Evolutionary conservation across 1,284 basidiomycete species (phyloP), one percentile per base, ranked within the genome.

Genomic region (Neolentinus lepideus): DNA sequence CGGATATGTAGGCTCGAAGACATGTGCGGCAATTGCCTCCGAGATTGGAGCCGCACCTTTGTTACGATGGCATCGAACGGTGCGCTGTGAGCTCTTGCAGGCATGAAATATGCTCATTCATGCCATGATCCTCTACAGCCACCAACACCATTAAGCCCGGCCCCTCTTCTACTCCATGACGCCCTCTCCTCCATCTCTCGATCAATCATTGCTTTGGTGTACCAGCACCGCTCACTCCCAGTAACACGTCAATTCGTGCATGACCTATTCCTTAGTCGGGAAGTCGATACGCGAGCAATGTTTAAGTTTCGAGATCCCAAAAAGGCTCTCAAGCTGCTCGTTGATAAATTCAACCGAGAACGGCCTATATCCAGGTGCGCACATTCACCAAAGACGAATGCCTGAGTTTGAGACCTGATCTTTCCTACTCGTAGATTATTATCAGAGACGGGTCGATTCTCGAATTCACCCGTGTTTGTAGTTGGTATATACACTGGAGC

Each of bases 401-500:
- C 24, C 22, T n/a, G 14, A 50, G 24, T 46, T n/a, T n/a, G n/a
- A n/a, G 21, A 47, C 10, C 27, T 50, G 22, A 50, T 51, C 29
- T 54, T 16, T 21, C 55, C 1, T 31, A 56, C 22, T 14, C 58
- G 60, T 61, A 87, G 94, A 65, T 71, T 99, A 59, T 73, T 99
- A 55, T 93, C 91, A 63, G 96, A 98, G 70, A 94, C 94, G 0
- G 96, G 96, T 66, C 84, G 93, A 51, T 82, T 85, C 60, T 90
- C 91, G 2, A 91, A 92, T 63, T 88, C 90, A 6, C 94, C 96
- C 0, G 80, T 97, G 38, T 99, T 92, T 69, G 90, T 98, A 14
- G 90, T 98, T 10, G 96, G 94, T 22, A 88, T 97, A 52, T 98
- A 84, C 70, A 90, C 91, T n/a, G 89, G 90, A 6, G 82, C 81